Conservation (phyloP, 2,329 filamentous ascomycete genomes). For the Neofusicoccum parvum region DNA sequence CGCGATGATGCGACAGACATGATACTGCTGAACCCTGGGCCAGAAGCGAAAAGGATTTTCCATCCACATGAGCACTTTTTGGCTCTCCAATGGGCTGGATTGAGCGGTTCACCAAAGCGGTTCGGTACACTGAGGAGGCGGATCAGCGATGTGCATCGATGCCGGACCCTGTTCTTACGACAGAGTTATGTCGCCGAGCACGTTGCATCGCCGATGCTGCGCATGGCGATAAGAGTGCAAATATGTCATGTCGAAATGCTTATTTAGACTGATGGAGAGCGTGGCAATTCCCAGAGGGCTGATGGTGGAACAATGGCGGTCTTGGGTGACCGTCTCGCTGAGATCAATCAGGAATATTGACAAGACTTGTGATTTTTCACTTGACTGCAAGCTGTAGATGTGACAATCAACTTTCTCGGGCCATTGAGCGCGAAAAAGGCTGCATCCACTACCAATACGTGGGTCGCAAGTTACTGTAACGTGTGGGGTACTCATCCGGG, state of each 20-base stretch:
- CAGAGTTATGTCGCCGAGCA: not conserved
- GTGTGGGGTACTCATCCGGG: too few species aligned
- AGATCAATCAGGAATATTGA: too few species aligned
- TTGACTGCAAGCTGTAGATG: not conserved
- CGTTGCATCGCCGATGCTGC: not conserved
- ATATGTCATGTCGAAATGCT: not conserved
- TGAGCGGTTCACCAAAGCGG: not conserved
- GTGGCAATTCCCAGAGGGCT: not conserved
- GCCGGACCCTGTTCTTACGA: conserved; percentile 1
- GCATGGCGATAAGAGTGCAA: not conserved
- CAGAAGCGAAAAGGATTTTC: not conserved
- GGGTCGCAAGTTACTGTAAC: too few species aligned
- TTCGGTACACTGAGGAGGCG: not conserved
- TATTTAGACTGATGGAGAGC: not conserved
- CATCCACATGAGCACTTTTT: not conserved
- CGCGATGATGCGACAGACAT: not conserved
- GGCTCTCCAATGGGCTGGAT: not conserved
- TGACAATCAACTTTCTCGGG: not conserved
- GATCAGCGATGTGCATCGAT: conserved; percentile 4
- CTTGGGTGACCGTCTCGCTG: too few species aligned
- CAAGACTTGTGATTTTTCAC: not conserved
- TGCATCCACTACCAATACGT: not conserved
- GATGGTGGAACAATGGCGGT: not conserved
- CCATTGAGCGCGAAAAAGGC: not conserved
- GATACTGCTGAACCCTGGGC: not conserved